Conservation (phyloP, 2,329 filamentous ascomycete genomes). For the Ascosphaera aggregata region DNA sequence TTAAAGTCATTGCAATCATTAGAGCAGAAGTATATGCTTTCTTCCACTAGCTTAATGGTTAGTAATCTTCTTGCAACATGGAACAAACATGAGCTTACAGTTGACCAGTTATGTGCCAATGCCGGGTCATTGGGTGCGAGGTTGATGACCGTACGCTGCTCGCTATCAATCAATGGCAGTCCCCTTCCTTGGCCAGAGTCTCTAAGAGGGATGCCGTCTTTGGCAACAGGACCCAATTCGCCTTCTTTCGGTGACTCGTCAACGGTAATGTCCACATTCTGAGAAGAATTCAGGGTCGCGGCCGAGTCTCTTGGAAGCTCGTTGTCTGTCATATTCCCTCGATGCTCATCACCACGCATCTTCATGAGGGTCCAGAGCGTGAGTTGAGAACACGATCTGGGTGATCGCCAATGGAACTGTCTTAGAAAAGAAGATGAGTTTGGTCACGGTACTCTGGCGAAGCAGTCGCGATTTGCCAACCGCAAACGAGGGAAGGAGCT, state of each 20-base stretch:
- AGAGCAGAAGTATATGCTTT: neutral
- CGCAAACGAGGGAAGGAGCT: no score
- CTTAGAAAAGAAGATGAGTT: no score
- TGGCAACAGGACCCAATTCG: no score
- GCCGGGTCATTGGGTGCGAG: neutral
- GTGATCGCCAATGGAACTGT: no score
- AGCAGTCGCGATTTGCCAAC: no score
- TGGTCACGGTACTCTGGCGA: no score
- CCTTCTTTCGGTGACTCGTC: neutral
- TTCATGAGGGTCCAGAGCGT: neutral
- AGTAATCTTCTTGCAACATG: neutral
- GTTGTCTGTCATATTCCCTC: neutral
- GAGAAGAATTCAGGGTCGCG: neutral
- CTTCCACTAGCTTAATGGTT: neutral
- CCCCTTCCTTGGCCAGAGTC: no score
- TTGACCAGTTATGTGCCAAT: neutral
- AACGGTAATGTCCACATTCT: neutral
- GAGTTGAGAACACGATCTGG: neutral
- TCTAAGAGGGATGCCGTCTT: no score
- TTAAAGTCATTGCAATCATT: constrained; percentile 7
- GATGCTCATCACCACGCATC: neutral
- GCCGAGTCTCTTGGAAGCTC: neutral
- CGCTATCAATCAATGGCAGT: neutral
- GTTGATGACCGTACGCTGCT: neutral
- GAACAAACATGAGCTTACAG: neutral